Percentiles rank a stretch among this genome's conserved stretches.
Evolutionary conservation across 2,329 filamentous ascomycete genomes (phyloP).

Genomic region (Blumeriella jaapii): DNA sequence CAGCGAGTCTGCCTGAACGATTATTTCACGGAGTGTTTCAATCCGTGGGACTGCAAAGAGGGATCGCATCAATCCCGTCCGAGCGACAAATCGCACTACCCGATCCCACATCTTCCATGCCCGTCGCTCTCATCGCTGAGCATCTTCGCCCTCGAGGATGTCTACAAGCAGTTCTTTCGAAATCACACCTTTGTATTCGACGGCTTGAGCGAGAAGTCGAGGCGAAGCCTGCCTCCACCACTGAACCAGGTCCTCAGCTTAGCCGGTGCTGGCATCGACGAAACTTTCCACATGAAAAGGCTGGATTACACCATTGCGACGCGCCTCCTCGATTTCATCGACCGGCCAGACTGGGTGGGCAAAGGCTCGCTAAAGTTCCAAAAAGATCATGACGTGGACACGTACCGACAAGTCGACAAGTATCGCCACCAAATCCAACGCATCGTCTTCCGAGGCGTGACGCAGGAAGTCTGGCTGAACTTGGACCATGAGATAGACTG

Average conservation of each 20-base stretch:
- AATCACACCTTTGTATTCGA: constrained; percentile 7
- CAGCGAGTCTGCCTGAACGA: constrained; percentile 2
- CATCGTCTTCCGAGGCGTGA: constrained; percentile 1
- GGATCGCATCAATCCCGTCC: background rate
- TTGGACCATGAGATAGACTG: background rate
- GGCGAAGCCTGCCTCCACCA: too few relatives aligned
- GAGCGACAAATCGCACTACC: too few relatives aligned
- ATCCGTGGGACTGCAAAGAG: constrained; percentile 5
- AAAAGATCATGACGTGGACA: background rate
- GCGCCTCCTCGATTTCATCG: constrained; percentile 4
- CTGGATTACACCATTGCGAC: too few relatives aligned
- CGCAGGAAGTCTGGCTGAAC: background rate
- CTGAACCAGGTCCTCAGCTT: too few relatives aligned
- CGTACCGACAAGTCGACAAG: background rate
- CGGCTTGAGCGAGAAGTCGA: background rate
- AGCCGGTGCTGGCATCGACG: too few relatives aligned
- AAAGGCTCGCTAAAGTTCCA: background rate
- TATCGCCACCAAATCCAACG: constrained; percentile 3
- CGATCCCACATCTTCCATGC: background rate
- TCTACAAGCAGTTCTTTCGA: constrained; percentile 4
- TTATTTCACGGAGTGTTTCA: constrained; percentile 1
- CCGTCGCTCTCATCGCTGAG: background rate
- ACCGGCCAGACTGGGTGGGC: constrained; percentile 2
- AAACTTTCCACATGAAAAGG: too few relatives aligned
- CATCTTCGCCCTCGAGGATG: constrained; percentile 1